Evolutionary conservation across 176 grass and related monocot species (phyloP), one percentile per base, ranked within the genome.

Genomic region (Musa beccarii): DNA sequence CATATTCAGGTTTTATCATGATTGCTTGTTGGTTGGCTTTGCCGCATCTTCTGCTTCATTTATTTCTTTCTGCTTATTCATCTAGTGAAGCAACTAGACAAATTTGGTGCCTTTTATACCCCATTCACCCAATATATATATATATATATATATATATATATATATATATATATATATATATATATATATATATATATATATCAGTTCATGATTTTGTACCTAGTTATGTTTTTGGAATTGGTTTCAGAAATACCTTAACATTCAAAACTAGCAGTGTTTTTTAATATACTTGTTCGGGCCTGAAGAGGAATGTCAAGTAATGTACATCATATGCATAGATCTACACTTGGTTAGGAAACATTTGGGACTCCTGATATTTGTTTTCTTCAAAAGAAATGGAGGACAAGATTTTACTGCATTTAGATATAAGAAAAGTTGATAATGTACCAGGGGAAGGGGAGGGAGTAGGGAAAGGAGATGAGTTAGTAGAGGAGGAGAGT

Each of bases 1-100:
- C 85, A 92, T 82, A 92, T 96, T 12, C 89, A 92, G 89, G 92
- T 96, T 24, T 9, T 55, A 8, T 66, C 66, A 81, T 74, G 23
- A 65, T 23, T 63, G 34, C 22, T 63, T n/a, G 17, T 21, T 63
- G 20, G 61, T 57, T 53, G n/a, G 26, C 16, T 77, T 63, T 77
- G 2, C 15, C 49, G 26, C 10, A 75, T 49, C 43, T 54, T 61
- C 13, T 66, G 19, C 9, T 62, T 57, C 59, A 54, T 63, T 43
- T 43, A 43, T 43, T 43, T 43, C 34, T 43, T 43, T 43, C 4
- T 43, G 34, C 34, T 43, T 43, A 43, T 43, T 6, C 34, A 43
- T 43, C 34, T 43, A 43, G 34, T 6, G 34, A 43, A 43, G 34
- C 34, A 43, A 43, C 34, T 43, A 43, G 34, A 43, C 34, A 43